Base-by-base conservation (phyloP, 257 asterid genomes). In the Agastache rugosa region DNA sequence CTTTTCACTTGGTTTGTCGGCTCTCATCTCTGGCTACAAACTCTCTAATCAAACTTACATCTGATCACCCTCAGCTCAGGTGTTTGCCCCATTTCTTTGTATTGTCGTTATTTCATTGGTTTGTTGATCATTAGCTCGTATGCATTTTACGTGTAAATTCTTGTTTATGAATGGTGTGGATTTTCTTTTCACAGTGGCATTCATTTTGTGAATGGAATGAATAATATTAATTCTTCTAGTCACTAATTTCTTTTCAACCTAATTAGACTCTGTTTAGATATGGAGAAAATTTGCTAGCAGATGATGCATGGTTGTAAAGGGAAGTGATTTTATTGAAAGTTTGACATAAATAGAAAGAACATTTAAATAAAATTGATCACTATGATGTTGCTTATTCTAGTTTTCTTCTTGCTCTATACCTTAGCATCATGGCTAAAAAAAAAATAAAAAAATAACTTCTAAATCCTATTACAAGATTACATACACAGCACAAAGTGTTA, bases 1-100 rank as follows among this genome's bases (percentile, higher is more conserved):
- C 87, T 63, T 95, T 65, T 61, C 88, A 6, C 76, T 92, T 47
- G 94, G 89, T 19, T 44, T 85, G 73, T 95, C 98, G 10, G 88
- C 99, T 51, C 56, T 90, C 66, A 75, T 95, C 78, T 88, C 96
- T 50, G 99, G 99, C 56, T 90, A 87, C 81, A 92, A 90, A 63
- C 96, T 95, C 78, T 87, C 94, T 23, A 83, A 75, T 29, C 89
- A 88, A 71, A 69, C 91, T 63, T 95, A 92, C 78, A 87, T 95
- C 54, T 95, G 88, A 93, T 65, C 75, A 45, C n/a, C 25, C 60
- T 19, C 4, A 0, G 0, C 5, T 3, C 34, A 29, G 42, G 14
- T 9, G 3, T 78, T 23, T 11, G 12, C n/a, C 11, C 12, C 39
- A 50, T 81, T 75, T 55, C 61, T 39, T 79, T 69, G 59, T 79